Evolutionary conservation across 2,329 filamentous ascomycete species (phyloP), one percentile per base, ranked within the genome.

Genomic region (Rhynchosporium agropyri): DNA sequence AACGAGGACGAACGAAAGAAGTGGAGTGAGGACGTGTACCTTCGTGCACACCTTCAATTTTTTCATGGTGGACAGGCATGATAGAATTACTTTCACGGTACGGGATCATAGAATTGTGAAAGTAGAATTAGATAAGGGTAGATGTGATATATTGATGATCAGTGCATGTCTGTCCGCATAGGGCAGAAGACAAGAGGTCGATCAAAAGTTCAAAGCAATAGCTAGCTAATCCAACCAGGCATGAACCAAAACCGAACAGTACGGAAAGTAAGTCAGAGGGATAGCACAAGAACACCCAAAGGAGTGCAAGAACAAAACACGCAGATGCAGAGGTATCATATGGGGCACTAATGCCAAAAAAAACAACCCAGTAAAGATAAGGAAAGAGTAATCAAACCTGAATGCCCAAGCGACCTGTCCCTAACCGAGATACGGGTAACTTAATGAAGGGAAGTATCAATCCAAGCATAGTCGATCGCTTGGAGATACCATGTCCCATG

Each of bases 381-480:
- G 57, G 66, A 63, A 42, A 65, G 63, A 59, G 56, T 20, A 7
- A 3, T 9, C 31, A 15, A 61, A 28, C 20, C 4, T 58, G 50
- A 65, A 62, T 58, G 43, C 38, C 50, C 54, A 46, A 29, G 58
- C 5, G 33, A 6, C 33, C 33, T 10, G 33, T 40, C 28, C 51
- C 33, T 49, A 58, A 49, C 40, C 49, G 46, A 48, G 33, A 61
- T 58, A 61, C 56, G 61, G 63, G 60, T 55, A 55, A 64, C 67
- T 58, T 12, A 62, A 64, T 67, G 63, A 70, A 66, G 63, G 67
- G 63, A 70, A 65, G 63, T 65, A 28, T 7, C 42, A 33, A 33
- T 42, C 50, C 51, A 40, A 40, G 33, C 38, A 20, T 20, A 20
- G 20, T 10, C 12, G 56, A 68, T 62, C 36, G 66, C 60, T 48